Evolutionary conservation across 2,329 filamentous ascomycete genomes (phyloP).

Genomic region (Ophiostoma montium): DNA sequence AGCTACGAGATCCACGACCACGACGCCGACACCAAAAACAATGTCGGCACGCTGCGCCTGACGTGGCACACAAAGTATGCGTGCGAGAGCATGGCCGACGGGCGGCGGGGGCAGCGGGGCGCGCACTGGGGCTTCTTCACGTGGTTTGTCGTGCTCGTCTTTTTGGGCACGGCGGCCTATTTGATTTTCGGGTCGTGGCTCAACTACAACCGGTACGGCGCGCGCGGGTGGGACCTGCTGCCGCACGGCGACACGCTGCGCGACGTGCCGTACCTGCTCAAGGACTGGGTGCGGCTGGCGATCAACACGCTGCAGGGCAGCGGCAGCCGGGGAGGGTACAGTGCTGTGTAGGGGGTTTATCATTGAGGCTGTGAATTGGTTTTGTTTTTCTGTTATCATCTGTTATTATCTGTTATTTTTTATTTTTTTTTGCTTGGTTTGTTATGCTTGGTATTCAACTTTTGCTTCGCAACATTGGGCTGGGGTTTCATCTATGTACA

Average conservation of each 20-base stretch:
- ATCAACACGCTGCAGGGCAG: conserved; percentile 73
- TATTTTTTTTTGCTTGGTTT: neutral
- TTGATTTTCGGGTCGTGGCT: conserved; percentile 98
- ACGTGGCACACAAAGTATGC: conserved; percentile 83
- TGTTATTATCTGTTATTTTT: neutral
- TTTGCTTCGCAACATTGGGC: neutral
- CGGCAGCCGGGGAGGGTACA: conserved; percentile 81
- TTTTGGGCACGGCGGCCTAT: conserved; percentile 75
- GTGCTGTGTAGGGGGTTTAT: conserved; percentile 76
- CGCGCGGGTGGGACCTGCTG: conserved; percentile 85
- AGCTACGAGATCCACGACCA: conserved; percentile 55
- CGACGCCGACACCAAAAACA: conserved; percentile 41
- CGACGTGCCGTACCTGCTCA: conserved; percentile 81
- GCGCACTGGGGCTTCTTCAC: conserved; percentile 89
- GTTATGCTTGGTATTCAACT: neutral
- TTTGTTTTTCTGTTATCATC: neutral
- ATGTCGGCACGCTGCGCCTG: conserved; percentile 40
- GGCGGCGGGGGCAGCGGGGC: conserved; percentile 19
- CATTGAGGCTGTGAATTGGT: too few relatives aligned
- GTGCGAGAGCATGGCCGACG: conserved; percentile 43
- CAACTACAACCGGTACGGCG: conserved; percentile 95
- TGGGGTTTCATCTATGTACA: too few relatives aligned
- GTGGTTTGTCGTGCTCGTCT: conserved; percentile 88
- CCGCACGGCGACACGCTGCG: conserved; percentile 87
- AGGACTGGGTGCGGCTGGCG: conserved; percentile 72